These are phyloP conservation scores for Lichtheimia corymbifera DNA, from an alignment of 371 early-diverging fungal genomes.

Conservation along the genomic window DNA sequence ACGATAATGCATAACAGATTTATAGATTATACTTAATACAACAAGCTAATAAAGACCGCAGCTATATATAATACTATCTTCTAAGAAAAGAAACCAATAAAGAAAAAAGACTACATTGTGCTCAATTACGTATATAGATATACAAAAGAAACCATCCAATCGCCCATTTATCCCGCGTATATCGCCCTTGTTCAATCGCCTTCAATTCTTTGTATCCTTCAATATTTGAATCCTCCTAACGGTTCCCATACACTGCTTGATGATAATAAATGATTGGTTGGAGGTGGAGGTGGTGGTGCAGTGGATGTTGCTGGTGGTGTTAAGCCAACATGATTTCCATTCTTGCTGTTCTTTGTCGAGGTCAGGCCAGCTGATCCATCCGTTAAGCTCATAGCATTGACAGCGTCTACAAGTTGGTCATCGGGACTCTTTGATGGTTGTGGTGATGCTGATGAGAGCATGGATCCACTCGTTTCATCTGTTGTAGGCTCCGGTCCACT, in stretches of 20 bases:
- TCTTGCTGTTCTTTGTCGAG: background rate
- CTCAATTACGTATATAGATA: no score
- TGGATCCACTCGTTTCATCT: background rate
- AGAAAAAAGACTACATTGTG: no score
- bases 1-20: no score
- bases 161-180: no score
- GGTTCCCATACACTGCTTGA: conserved; percentile 15
- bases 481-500: background rate
- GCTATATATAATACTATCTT: no score
- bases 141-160: no score
- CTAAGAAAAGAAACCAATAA: no score
- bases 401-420: conserved; percentile 9
- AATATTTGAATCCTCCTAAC: conserved; percentile 14
- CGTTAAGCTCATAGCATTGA: conserved; percentile 7
- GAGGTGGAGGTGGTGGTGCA: background rate
- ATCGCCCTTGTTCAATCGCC: no score
- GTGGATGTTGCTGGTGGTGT: background rate
- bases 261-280: background rate
- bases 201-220: background rate
- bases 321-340: background rate
- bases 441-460: conserved; percentile 1
- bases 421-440: conserved; percentile 2
- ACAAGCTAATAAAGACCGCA: no score
- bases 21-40: no score
- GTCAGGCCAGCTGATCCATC: conserved; percentile 25